Conservation (phyloP, 352 stramenopile species). For the Phytophthora foliorum region DNA sequence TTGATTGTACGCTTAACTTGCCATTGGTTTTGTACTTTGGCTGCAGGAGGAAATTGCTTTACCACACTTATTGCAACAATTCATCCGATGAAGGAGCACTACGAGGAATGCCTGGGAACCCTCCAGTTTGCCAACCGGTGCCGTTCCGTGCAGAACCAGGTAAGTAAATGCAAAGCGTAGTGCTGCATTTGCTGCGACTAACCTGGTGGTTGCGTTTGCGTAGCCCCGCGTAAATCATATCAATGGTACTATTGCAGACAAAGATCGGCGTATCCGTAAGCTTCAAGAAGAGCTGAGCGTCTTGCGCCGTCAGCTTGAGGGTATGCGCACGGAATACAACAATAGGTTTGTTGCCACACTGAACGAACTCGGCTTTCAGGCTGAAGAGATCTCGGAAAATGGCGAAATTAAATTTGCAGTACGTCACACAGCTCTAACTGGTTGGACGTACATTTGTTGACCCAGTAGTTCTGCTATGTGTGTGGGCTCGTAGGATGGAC, state of each 20-base stretch:
- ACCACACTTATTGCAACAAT: slow-evolving; percentile 90
- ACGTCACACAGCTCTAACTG: slow-evolving; percentile 2
- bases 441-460: neutral
- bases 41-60: slow-evolving; percentile 85
- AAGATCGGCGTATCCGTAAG: slow-evolving; percentile 86
- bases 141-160: slow-evolving; percentile 91
- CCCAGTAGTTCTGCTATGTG: slow-evolving; percentile 1
- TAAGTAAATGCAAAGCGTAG: slow-evolving; percentile 16
- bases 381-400: slow-evolving; percentile 76
- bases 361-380: slow-evolving; percentile 83
- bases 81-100: slow-evolving; percentile 90
- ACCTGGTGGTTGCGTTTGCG: neutral
- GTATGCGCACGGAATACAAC: slow-evolving; percentile 80
- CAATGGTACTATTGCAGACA: slow-evolving; percentile 84
- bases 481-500: slow-evolving; percentile 55
- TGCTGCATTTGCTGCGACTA: slow-evolving; percentile 3
- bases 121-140: slow-evolving; percentile 94
- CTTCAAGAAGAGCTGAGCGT: slow-evolving; percentile 78
- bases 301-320: slow-evolving; percentile 73
- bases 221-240: slow-evolving; percentile 89
- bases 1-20: neutral
- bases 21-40: neutral
- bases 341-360: slow-evolving; percentile 75
- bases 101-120: slow-evolving; percentile 92
- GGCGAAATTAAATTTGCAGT: slow-evolving; percentile 89